Base-by-base conservation (phyloP, 2,329 filamentous ascomycete genomes). In the Alternaria infectoria region DNA sequence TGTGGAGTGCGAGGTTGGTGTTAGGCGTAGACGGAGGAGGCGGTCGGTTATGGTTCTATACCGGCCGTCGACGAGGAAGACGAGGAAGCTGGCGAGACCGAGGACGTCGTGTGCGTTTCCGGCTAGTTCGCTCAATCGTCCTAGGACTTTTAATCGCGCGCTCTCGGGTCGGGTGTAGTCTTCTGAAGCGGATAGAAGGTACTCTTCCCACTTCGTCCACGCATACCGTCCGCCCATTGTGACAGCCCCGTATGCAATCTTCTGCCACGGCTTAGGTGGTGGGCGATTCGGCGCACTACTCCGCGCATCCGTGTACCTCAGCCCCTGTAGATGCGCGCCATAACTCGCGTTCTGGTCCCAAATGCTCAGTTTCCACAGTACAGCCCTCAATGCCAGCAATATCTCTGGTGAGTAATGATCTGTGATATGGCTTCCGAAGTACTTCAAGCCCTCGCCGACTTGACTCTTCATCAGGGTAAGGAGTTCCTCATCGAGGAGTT, bases 281-380 rank as follows among this genome's bases (percentile, higher is more conserved):
- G 88, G 86, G 55, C 91, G 88, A 82, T 10, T 70, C 11, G 73
- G 71, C 44, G 69, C 68, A 50, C 81, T 81, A 57, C 85, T 86
- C 65, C 95, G 87, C 52, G 93, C 94, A 77, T 98, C 95, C 11
- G 92, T 91, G 76, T 95, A 98, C 76, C 90, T 90, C 26, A 99
- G 86, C 67, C 97, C 97, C 80, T 99, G 96, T 54, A 99, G 84
- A 36, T 93, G 90, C 11, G 96, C 96, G 64, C 96, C 96, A 80
- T 99, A 98, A 6, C 92, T 96, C 43, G 96, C 93, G 79, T 97
- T 90, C 79, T 97, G 93, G 79, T 98, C 94, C 96, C 96, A 99
- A 62, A 99, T 90, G 15, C 92, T 93, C 66, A 99, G 87, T 81
- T 99, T 99, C 85, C 97, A 99, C 8, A 99, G 84, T 4, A 93